Evolutionary conservation across 768 basidiomycete genomes (phyloP).

Genomic region (Leucocoprinus leucothites): DNA sequence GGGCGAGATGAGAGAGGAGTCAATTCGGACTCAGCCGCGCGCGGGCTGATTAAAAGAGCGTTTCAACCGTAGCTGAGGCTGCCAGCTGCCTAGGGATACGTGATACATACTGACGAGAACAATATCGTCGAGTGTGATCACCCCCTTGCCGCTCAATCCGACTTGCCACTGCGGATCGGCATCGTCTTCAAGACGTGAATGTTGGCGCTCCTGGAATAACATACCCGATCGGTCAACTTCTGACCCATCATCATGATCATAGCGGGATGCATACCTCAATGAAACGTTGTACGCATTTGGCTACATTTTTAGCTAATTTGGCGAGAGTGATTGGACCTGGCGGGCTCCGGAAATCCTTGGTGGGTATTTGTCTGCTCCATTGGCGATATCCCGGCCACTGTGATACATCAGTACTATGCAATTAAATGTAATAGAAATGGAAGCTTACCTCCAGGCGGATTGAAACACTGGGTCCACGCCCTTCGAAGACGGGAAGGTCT

Average conservation of each 20-base stretch:
- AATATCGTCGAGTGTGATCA: slow-evolving; percentile 64
- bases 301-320: slow-evolving; percentile 78
- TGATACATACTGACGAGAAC: slow-evolving; percentile 78
- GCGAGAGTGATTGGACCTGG: slow-evolving; percentile 73
- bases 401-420: slow-evolving; percentile 2
- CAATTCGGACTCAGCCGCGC: not conserved
- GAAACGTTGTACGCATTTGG: slow-evolving; percentile 72
- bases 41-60: slow-evolving; percentile 26
- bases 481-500: slow-evolving; percentile 66
- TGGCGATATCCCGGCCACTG: slow-evolving; percentile 81
- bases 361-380: slow-evolving; percentile 82
- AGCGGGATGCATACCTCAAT: slow-evolving; percentile 43
- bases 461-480: slow-evolving; percentile 77
- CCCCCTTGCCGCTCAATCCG: slow-evolving; percentile 38
- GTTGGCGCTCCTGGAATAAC: slow-evolving; percentile 43
- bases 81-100: slow-evolving; percentile 81
- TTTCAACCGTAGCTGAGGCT: slow-evolving; percentile 66
- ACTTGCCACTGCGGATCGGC: slow-evolving; percentile 61
- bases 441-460: slow-evolving; percentile 66
- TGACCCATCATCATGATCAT: not conserved
- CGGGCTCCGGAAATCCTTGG: slow-evolving; percentile 75
- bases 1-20: slow-evolving; percentile 1
- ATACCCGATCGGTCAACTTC: slow-evolving; percentile 8
- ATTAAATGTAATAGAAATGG: not conserved
- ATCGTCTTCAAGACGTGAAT: slow-evolving; percentile 59